Evolutionary conservation across 257 asterid species (phyloP), one percentile per base, ranked within the genome.

Genomic region (Rhazya stricta): DNA sequence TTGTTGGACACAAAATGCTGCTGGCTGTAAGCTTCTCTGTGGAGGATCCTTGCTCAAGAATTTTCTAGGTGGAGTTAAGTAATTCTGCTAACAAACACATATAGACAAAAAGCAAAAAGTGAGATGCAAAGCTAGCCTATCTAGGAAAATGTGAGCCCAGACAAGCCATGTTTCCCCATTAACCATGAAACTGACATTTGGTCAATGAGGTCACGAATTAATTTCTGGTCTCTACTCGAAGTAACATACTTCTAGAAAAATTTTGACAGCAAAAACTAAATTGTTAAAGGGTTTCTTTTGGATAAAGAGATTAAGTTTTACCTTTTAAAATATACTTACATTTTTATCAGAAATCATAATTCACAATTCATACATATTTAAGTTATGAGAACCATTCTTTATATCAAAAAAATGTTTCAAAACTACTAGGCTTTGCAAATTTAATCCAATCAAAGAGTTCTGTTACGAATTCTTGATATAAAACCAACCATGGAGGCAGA

Each of bases 181-280:
- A 61, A 62, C 37, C n/a, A 62, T n/a, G 27, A 46, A 48, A 41
- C 62, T 67, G 57, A n/a, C 12, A 25, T 51, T 71, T 71, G 75
- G 66, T 34, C 50, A 36, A 51, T 16, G 19, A 53, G 66, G 34
- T 45, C 34, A 67, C 23, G 36, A 36, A 21, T 29, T 27, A 72
- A 25, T 45, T 39, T 6, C 18, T 56, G 42, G 32, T 50, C 37
- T 50, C 62, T 30, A 13, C 15, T 70, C 19, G 39, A 48, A 53
- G 13, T 32, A 27, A 8, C 43, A 61, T n/a, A 29, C 30, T 74
- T 37, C 43, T 43, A 23, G 23, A 2, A 37, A 58, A 9, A 45
- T 39, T 58, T 58, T 34, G 21, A 50, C 37, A 25, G 30, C 32
- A 57, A 73, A 48, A 34, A n/a, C 57, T 57, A 56, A 41, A 73